phyloP scores from a whole-genome alignment of 148 eudicot species.

The Vaccinium myrtillus region DNA sequence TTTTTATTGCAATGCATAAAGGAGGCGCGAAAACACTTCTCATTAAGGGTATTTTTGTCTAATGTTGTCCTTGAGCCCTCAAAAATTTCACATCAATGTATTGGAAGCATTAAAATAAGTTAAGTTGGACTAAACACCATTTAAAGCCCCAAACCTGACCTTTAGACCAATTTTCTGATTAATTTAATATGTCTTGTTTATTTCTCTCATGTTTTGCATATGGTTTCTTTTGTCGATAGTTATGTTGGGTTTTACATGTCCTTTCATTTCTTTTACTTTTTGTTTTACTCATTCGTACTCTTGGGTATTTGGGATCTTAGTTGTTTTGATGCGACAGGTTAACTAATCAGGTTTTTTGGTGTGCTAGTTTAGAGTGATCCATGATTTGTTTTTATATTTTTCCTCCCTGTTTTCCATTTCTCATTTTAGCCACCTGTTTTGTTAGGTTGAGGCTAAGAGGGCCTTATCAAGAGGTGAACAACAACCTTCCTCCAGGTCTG shows the following conservation, averaged over 20 bases:
- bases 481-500: constrained; percentile 55
- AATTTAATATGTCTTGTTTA: too few relatives aligned
- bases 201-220: not conserved
- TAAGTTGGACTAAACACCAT: too few relatives aligned
- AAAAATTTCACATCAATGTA: too few relatives aligned
- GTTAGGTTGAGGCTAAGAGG: constrained; percentile 93
- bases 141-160: too few relatives aligned
- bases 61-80: too few relatives aligned
- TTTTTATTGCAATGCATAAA: too few relatives aligned
- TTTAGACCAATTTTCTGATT: too few relatives aligned
- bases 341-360: not conserved
- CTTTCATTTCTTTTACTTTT: not conserved
- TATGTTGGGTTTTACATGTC: not conserved
- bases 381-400: not conserved
- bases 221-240: not conserved
- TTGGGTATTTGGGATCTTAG: constrained; percentile 1
- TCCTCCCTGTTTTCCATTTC: not conserved
- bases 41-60: too few relatives aligned
- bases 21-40: too few relatives aligned
- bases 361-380: not conserved
- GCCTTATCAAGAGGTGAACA: constrained; percentile 96
- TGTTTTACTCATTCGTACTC: not conserved
- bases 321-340: constrained; percentile 3
- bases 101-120: too few relatives aligned
- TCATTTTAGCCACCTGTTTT: constrained; percentile 12